Percentiles rank a stretch among this genome's conserved stretches.
phyloP scores from a whole-genome alignment of 2,329 filamentous ascomycete species.

The Beauveria brongniartii region DNA sequence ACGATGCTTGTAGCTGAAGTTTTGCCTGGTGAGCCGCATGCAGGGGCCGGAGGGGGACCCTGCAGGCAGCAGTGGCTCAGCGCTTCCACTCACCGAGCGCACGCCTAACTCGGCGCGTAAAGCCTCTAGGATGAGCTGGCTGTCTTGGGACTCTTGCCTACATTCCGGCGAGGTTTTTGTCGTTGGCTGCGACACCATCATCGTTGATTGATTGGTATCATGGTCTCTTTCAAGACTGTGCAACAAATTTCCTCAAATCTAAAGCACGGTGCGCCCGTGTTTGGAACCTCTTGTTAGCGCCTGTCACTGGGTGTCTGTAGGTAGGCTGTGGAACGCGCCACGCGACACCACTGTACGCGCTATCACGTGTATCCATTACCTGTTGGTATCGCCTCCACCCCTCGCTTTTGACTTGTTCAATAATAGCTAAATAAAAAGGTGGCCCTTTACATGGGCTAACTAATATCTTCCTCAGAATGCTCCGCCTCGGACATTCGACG shows the following conservation, averaged over 20 bases:
- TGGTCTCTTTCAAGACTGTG: neutral
- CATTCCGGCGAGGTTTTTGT: neutral
- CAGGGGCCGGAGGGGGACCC: neutral
- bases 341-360: slow-evolving; percentile 8
- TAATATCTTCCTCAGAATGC: too few relatives aligned
- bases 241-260: neutral
- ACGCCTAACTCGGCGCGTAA: slow-evolving; percentile 32
- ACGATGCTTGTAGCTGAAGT: slow-evolving; percentile 4
- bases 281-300: neutral
- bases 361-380: neutral
- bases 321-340: neutral
- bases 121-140: slow-evolving; percentile 32
- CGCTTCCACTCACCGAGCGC: slow-evolving; percentile 28
- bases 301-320: neutral
- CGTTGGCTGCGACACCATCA: slow-evolving; percentile 1
- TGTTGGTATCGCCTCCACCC: too few relatives aligned
- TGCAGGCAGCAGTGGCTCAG: neutral
- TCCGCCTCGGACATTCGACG: too few relatives aligned
- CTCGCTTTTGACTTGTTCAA: too few relatives aligned
- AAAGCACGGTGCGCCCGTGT: neutral
- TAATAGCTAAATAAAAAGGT: too few relatives aligned
- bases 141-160: slow-evolving; percentile 32
- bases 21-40: slow-evolving; percentile 2
- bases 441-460: too few relatives aligned
- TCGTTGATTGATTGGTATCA: neutral